Conservation (phyloP, 2,329 filamentous ascomycete species). For the Metarhizium album region DNA sequence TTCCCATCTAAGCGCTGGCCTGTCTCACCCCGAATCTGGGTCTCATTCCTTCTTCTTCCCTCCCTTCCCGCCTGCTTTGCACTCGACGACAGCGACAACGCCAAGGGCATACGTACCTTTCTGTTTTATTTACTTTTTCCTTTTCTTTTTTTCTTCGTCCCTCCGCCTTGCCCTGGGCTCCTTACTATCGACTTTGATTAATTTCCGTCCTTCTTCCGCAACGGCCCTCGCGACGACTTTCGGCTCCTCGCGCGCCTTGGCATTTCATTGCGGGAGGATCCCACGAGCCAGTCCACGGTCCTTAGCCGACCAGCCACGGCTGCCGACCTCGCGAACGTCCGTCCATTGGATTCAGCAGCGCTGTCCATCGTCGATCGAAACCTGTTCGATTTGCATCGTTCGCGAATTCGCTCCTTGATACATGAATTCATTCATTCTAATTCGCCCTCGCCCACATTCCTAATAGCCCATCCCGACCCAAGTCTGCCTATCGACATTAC, state of each 20-base stretch:
- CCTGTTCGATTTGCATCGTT: conserved; percentile 4
- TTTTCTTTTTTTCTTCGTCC: too few species aligned
- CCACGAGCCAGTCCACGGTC: conserved; percentile 4
- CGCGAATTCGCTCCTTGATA: conserved; percentile 11
- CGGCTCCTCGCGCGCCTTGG: conserved; percentile 1
- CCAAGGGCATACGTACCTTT: conserved; percentile 8
- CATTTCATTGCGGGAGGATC: conserved; percentile 5
- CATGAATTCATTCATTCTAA: conserved; percentile 6
- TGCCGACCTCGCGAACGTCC: conserved; percentile 10
- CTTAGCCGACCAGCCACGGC: conserved; percentile 10
- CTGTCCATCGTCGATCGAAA: conserved; percentile 28
- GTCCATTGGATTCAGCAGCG: conserved; percentile 39
- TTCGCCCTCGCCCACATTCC: background rate
- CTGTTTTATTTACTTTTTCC: too few species aligned
- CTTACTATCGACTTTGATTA: conserved; percentile 8
- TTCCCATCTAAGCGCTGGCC: conserved; percentile 10
- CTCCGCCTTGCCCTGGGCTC: conserved; percentile 6
- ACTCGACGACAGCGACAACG: conserved; percentile 8
- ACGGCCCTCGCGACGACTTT: conserved; percentile 1
- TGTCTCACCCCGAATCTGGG: conserved; percentile 13
- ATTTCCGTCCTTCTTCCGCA: background rate
- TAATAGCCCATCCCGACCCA: background rate
- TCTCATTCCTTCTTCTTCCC: conserved; percentile 15
- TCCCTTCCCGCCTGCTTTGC: conserved; percentile 10
- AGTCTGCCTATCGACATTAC: background rate